Percentiles rank a stretch among this genome's conserved stretches.
These are phyloP conservation scores for Stropharia rugosoannulata DNA, from an alignment of 768 basidiomycete genomes.

Conservation along the genomic window DNA sequence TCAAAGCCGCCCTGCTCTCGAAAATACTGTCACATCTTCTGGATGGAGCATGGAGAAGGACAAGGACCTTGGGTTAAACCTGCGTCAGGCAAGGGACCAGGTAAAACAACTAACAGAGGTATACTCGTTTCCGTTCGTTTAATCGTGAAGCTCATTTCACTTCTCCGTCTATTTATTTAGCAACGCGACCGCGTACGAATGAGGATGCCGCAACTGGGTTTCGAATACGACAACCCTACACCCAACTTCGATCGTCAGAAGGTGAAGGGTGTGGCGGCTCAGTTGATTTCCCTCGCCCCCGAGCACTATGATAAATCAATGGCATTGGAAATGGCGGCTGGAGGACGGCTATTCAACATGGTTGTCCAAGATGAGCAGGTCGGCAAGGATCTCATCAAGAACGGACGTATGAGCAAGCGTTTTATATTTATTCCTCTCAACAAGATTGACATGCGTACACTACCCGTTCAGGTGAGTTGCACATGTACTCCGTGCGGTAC, in stretches of 20 bases:
- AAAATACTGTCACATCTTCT: constrained; percentile 50
- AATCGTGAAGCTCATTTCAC: neutral
- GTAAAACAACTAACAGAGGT: constrained; percentile 68
- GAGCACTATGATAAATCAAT: constrained; percentile 78
- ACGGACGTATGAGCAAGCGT: constrained; percentile 73
- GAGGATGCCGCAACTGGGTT: constrained; percentile 72
- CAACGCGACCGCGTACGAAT: constrained; percentile 62
- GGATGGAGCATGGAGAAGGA: constrained; percentile 84
- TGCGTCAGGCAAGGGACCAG: constrained; percentile 50
- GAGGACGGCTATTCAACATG: constrained; percentile 88
- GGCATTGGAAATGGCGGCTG: constrained; percentile 91
- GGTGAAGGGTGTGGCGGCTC: constrained; percentile 91
- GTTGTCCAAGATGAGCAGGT: constrained; percentile 90
- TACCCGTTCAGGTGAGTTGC: constrained; percentile 40
- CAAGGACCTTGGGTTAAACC: constrained; percentile 46
- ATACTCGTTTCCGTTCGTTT: neutral
- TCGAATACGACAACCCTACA: constrained; percentile 76
- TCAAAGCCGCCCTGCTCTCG: constrained; percentile 52
- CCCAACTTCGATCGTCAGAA: constrained; percentile 80
- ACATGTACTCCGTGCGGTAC: neutral
- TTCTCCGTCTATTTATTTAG: constrained; percentile 31
- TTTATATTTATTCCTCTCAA: constrained; percentile 94
- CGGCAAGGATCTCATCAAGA: constrained; percentile 80
- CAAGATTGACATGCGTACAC: constrained; percentile 72
- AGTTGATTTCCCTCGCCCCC: constrained; percentile 74